A percentile compares a stretch with the other conserved stretches of the same genome.
Evolutionary conservation across 2,329 filamentous ascomycete species (phyloP).

Genomic region (Purpureocillium takamizusanense): DNA sequence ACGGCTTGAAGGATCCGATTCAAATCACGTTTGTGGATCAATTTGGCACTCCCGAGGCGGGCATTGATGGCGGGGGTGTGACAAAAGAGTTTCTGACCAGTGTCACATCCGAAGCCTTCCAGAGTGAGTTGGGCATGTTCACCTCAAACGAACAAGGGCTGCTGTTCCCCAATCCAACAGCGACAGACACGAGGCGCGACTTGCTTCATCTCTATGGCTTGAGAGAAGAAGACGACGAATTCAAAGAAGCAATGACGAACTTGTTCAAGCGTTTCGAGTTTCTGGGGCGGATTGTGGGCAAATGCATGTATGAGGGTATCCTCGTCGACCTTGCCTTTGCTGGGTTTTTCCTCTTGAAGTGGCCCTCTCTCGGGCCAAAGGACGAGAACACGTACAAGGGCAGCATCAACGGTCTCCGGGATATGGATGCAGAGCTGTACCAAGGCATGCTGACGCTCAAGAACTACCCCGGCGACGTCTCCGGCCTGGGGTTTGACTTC

Average conservation of each 20-base stretch:
- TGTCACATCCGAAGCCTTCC: constrained; percentile 78
- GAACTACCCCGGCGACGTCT: constrained; percentile 72
- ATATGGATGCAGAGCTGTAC: constrained; percentile 86
- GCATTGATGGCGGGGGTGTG: constrained; percentile 93
- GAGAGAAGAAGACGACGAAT: constrained; percentile 44
- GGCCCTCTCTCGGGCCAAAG: constrained; percentile 62
- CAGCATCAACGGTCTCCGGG: constrained; percentile 89
- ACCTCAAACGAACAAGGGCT: constrained; percentile 76
- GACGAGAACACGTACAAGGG: constrained; percentile 70
- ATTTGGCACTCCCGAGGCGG: constrained; percentile 78
- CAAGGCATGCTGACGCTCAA: constrained; percentile 77
- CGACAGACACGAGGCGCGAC: constrained; percentile 60
- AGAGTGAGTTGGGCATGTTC: constrained; percentile 55
- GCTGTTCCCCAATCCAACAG: constrained; percentile 78
- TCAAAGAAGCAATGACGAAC: constrained; percentile 46
- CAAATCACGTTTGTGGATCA: constrained; percentile 94
- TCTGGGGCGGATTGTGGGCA: constrained; percentile 83
- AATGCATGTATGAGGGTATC: constrained; percentile 96
- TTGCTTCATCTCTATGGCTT: constrained; percentile 42
- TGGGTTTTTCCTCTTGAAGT: constrained; percentile 92
- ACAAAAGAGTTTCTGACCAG: constrained; percentile 95
- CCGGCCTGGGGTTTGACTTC: constrained; percentile 68
- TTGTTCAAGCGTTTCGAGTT: constrained; percentile 79
- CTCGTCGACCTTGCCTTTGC: constrained; percentile 89
- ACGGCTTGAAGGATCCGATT: constrained; percentile 86